Percentiles rank a stretch among this genome's conserved stretches.
Evolutionary conservation across 1,284 basidiomycete species (phyloP).

Genomic region (Sphaerobolus stellatus): DNA sequence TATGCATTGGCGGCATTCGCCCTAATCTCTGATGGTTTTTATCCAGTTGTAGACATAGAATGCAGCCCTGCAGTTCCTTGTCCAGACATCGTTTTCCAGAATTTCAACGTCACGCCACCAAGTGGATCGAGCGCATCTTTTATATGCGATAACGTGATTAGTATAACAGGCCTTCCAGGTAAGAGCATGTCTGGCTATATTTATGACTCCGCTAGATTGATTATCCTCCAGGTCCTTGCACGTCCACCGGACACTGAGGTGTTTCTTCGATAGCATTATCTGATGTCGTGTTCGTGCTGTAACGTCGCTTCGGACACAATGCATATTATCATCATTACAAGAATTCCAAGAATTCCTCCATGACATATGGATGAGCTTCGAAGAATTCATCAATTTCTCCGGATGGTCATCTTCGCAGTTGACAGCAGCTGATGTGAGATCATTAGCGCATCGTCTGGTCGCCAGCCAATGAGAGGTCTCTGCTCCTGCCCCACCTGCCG

Average conservation of each 20-base stretch:
- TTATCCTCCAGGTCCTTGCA: slow-evolving; percentile 1
- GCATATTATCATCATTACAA: too few species aligned
- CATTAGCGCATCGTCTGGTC: too few species aligned
- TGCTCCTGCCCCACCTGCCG: too few species aligned
- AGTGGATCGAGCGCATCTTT: slow-evolving; percentile 37
- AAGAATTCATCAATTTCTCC: too few species aligned
- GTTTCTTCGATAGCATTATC: too few species aligned
- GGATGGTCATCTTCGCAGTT: too few species aligned
- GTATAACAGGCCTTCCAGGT: slow-evolving; percentile 43
- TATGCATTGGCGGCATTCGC: slow-evolving; percentile 6
- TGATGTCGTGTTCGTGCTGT: too few species aligned
- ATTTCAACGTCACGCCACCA: slow-evolving; percentile 42
- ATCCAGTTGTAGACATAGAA: slow-evolving; percentile 51
- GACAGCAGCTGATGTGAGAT: too few species aligned
- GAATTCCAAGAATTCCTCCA: too few species aligned
- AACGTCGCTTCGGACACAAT: too few species aligned
- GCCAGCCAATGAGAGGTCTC: too few species aligned
- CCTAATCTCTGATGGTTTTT: slow-evolving; percentile 6
- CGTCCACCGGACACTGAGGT: neutral
- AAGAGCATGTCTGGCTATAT: neutral
- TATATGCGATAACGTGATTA: slow-evolving; percentile 48
- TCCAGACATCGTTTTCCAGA: slow-evolving; percentile 42
- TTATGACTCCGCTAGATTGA: neutral
- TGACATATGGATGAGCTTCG: too few species aligned
- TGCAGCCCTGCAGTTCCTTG: slow-evolving; percentile 55